Conservation (phyloP, 495 filamentous ascomycete species). For the Tetracladium setigerum region DNA sequence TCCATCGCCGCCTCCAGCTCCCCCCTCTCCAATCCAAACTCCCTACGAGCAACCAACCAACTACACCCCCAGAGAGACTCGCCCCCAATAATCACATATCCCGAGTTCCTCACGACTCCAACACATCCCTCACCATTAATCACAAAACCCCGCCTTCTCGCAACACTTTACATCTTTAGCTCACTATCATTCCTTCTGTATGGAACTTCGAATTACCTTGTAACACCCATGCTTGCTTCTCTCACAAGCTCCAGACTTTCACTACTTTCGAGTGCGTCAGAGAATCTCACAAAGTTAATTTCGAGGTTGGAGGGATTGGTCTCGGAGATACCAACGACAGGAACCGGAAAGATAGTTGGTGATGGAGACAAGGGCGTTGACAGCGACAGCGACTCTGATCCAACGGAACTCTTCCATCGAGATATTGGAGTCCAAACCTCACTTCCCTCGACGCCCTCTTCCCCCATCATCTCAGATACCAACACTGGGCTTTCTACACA, state of each 20-base stretch:
- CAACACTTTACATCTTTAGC: conserved; percentile 68
- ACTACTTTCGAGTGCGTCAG: conserved; percentile 58
- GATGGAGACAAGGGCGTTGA: conserved; percentile 29
- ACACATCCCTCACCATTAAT: conserved; percentile 57
- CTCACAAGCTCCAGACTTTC: conserved; percentile 75
- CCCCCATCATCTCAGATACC: conserved; percentile 10
- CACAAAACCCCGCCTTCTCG: conserved; percentile 64
- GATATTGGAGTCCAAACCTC: conserved; percentile 86
- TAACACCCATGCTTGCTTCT: conserved; percentile 73
- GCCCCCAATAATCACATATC: conserved; percentile 94
- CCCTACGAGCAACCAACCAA: background rate
- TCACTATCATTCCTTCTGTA: conserved; percentile 68
- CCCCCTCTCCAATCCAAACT: conserved; percentile 8
- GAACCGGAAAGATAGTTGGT: background rate
- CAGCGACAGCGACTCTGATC: conserved; percentile 45
- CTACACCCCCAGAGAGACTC: conserved; percentile 25
- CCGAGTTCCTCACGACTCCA: conserved; percentile 81
- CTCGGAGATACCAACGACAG: conserved; percentile 38
- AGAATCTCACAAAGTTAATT: conserved; percentile 62
- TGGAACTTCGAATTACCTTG: conserved; percentile 69
- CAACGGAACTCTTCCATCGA: conserved; percentile 84
- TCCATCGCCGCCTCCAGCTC: background rate
- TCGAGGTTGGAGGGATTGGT: conserved; percentile 63
- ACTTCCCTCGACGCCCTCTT: conserved; percentile 35
- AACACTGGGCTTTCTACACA: conserved; percentile 27